A percentile compares a stretch with the other conserved stretches of the same genome.
Evolutionary conservation across 2,329 filamentous ascomycete genomes (phyloP).

Genomic region (Beauveria asiatica): DNA sequence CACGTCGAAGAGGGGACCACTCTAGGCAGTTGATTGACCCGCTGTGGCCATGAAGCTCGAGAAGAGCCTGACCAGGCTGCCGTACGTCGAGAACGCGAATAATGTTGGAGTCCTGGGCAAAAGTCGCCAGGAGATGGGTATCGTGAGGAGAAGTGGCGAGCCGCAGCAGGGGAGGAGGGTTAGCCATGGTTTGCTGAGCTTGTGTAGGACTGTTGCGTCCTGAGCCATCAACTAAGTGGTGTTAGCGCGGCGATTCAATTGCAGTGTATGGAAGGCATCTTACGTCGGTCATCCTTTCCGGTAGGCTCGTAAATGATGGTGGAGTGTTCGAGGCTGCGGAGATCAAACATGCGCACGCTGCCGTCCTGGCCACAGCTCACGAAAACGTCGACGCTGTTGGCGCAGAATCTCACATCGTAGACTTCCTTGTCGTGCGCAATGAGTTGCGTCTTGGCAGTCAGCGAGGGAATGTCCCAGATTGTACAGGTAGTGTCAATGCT

Average conservation of each 20-base stretch:
- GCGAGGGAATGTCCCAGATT: conserved; percentile 97
- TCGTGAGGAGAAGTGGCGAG: conserved; percentile 91
- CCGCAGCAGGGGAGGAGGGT: conserved; percentile 68
- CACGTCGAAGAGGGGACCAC: conserved; percentile 83
- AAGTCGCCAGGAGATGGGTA: conserved; percentile 91
- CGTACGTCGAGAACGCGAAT: conserved; percentile 94
- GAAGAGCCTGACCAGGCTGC: conserved; percentile 87
- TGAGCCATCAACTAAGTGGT: conserved; percentile 41
- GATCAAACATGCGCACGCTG: conserved; percentile 96
- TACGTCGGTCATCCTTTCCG: conserved; percentile 71
- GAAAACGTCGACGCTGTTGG: conserved; percentile 96
- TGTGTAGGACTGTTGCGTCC: conserved; percentile 65
- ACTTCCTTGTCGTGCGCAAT: conserved; percentile 99
- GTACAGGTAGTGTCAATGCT: conserved; percentile 99
- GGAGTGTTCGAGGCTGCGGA: conserved; percentile 91
- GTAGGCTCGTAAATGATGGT: conserved; percentile 99
- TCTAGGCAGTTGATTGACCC: conserved; percentile 87
- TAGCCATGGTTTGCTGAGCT: conserved; percentile 67
- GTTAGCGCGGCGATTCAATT: conserved; percentile 16
- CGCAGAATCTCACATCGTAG: conserved; percentile 96
- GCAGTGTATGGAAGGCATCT: conserved; percentile 15
- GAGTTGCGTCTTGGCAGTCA: conserved; percentile 95
- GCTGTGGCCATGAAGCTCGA: conserved; percentile 85
- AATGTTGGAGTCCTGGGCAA: conserved; percentile 84
- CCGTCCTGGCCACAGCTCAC: conserved; percentile 96